Evolutionary conservation across 345 rosid genomes (phyloP), one percentile per base, ranked within the genome.

Genomic region (Isatis tinctoria): DNA sequence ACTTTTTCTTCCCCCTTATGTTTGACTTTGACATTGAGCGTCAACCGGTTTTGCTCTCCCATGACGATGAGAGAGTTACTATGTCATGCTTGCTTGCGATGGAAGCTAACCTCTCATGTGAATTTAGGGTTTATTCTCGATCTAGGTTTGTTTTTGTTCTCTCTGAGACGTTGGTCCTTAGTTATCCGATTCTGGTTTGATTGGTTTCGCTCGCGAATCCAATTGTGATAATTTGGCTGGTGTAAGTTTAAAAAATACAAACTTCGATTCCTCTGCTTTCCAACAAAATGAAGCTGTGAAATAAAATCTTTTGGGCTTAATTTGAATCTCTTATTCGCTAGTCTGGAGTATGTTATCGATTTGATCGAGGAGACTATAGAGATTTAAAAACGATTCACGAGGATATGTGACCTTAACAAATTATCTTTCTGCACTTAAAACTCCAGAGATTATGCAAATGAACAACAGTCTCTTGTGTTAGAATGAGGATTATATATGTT

Each of bases 1-100:
- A 32, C 24, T 37, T 36, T 2, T 36, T 10, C 12, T 36, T 10
- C 24, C 1, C 7, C 3, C 11, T 6, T 18, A 12, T 52, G 36
- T 17, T 39, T 49, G 60, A 60, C 60, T 60, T 45, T 24, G 18
- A 60, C 40, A 52, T 53, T 26, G 32, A 27, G 56, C 16, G 22
- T 44, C 43, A 41, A 32, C 33, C 13, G 33, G 47, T 60, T 51
- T 72, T 30, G 59, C 68, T 36, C 37, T 39, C 43, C 36, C 12
- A 48, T 48, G 37, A 26, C 30, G 58, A 28, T 6, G 16, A 51
- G 16, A 51, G 41, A 39, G 26, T 26, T 53, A 32, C 16, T 10
- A 6, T 43, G 10, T 70, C 49, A 47, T 44, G 57, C 49, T 70
- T 60, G 37, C 67, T 70, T 70, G 67, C 67, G 8, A 35, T 44